Percentiles rank a stretch among this genome's conserved stretches.
These are phyloP conservation scores for Aegilops bicornis DNA, from an alignment of 176 grass and related monocot genomes.

Conservation along the genomic window DNA sequence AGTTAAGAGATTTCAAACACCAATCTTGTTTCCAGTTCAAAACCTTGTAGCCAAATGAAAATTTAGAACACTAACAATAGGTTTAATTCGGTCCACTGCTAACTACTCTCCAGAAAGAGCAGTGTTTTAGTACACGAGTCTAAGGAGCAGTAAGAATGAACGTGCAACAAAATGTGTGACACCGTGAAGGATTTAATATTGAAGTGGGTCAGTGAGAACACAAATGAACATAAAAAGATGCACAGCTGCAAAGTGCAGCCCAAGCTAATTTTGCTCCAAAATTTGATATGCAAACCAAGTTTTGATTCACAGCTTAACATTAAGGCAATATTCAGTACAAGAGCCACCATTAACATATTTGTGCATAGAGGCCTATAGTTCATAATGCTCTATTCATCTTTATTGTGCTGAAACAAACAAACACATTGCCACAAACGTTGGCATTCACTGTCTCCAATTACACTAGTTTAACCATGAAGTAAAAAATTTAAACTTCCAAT, in stretches of 20 bases:
- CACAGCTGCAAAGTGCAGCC: neutral
- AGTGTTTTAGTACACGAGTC: neutral
- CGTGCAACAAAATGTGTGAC: neutral
- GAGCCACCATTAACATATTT: neutral
- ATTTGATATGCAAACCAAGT: neutral
- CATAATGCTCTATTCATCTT: neutral
- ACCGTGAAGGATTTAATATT: neutral
- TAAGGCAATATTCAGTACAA: neutral
- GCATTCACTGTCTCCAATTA: neutral
- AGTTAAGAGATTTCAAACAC: neutral
- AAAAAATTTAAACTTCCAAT: constrained; percentile 7
- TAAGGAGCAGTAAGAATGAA: neutral
- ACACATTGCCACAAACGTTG: neutral
- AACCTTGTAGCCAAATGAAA: neutral
- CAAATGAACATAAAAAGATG: neutral
- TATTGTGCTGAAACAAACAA: neutral
- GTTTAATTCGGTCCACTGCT: neutral
- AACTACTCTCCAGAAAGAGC: neutral
- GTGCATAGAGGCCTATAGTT: neutral
- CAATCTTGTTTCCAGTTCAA: neutral
- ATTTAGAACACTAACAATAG: neutral
- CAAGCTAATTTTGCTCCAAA: neutral
- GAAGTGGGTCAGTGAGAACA: neutral
- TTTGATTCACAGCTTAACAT: neutral
- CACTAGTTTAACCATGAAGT: neutral